These are phyloP conservation scores for Talaromyces sp. DNA, from an alignment of 2,329 filamentous ascomycete species.

Conservation along the genomic window DNA sequence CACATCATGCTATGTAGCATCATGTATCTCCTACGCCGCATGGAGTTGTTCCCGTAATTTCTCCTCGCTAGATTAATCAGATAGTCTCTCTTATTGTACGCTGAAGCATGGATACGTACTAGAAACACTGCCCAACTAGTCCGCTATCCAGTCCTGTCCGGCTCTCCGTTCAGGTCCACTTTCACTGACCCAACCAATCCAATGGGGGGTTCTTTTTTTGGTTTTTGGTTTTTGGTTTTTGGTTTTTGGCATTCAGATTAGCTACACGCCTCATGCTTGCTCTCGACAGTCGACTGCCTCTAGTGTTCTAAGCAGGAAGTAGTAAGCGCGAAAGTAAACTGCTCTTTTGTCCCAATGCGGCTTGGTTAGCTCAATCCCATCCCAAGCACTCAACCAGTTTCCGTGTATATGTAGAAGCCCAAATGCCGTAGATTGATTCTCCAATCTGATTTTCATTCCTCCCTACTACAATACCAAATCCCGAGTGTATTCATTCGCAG, in stretches of 20 bases:
- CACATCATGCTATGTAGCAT: background rate
- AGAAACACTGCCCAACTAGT: background rate
- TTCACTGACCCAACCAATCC: background rate
- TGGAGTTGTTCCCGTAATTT: constrained; percentile 2
- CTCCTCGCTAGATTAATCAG: background rate
- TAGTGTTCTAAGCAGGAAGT: background rate
- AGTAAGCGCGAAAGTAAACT: constrained; percentile 1
- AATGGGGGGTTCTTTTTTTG: background rate
- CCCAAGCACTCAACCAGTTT: background rate
- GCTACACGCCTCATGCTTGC: background rate
- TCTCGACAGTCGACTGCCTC: background rate
- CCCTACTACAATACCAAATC: background rate
- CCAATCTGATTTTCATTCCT: background rate
- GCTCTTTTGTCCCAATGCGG: constrained; percentile 6
- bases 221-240: background rate
- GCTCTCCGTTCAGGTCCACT: background rate
- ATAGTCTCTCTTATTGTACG: background rate
- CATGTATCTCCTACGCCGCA: constrained; percentile 12
- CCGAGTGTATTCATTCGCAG: background rate
- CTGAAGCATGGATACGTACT: background rate
- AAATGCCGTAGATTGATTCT: background rate
- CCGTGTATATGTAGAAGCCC: constrained; percentile 11
- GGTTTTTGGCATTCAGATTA: background rate
- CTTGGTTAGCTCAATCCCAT: background rate
- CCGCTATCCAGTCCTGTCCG: background rate